Evolutionary conservation across 306 rosid species (phyloP), one percentile per base, ranked within the genome.

Genomic region (Coriaria nepalensis): DNA sequence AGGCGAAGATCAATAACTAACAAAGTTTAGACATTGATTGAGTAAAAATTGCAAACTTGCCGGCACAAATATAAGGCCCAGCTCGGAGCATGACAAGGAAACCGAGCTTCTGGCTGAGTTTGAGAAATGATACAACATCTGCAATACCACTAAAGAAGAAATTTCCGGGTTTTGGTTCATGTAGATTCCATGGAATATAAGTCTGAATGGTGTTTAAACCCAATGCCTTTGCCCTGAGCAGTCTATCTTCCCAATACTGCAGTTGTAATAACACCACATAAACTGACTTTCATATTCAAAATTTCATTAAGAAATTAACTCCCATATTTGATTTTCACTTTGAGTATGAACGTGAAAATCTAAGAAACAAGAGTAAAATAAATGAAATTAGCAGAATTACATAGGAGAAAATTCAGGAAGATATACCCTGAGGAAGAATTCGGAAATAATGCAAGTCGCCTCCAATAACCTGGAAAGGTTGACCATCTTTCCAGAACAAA

Each of bases 211-310:
- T 79, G 58, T 84, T 90, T 67, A 90, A 76, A 38, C 97, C 97
- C 80, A 90, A 60, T 4, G 97, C 92, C 73, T 77, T 90, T 43
- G 94, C 97, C 79, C 76, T 84, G 58, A 83, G 65, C 54, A 90
- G 58, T 70, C 97, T 84, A 68, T 90, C 95, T 57, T 90, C 95
- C 97, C 97, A 84, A 65, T 80, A 77, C 97, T 90, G 77, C 73
- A 67, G 50, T 47, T 47, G 42, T 50, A 62, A 53, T 56, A 60
- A 47, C 14, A 52, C 53, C 11, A 20, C 29, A 20, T 20, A 20
- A 20, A 20, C 29, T 20, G 29, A 20, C 3, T 20, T 20, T 20
- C 29, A 20, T 20, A 20, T 20, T 35, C 45, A 62, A 44, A 41
- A 52, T 41, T 47, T 45, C 52, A 20, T 20, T 20, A 20, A 20